Base-by-base conservation (phyloP, 1,284 basidiomycete species). In the Anthracocystis panici-leucophaei region DNA sequence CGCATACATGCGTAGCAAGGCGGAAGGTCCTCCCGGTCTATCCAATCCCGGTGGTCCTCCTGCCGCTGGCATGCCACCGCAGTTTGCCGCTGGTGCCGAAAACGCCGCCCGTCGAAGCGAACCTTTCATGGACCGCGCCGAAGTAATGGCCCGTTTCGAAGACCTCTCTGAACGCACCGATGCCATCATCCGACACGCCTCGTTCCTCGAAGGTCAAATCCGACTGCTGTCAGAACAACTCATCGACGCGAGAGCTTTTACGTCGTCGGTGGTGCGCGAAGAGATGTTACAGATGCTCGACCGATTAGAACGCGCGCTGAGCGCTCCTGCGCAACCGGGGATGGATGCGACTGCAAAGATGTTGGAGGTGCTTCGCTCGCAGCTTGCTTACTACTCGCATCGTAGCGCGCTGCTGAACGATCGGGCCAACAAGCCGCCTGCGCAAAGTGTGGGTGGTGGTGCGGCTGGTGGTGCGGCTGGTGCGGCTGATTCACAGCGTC, bases 101-200 rank as follows among this genome's bases (percentile, higher is more conserved):
- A 65, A 55, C 14, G 25, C 25, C 11, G 51, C 49, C 10, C 69
- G 61, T 35, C 66, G 58, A 41, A 41, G 25, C 38, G 63, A 69
- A 1, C n/a, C 45, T 0, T 27, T 42, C 41, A 35, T 75, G 29
- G 73, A 75, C 8, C 59, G 64, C 14, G 61, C 54, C 45, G 73
- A 75, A 54, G 51, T 65, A 9, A 56, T 69, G 20, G 66, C 64
- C n/a, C 65, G 77, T 1, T 61, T 80, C 45, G 75, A 80, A 41
- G 80, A 82, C 51, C 62, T 82, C 20, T 78, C 78, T 25, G 81
- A 82, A 54, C 75, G 81, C n/a, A 75, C 80, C 46, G 81, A 82
- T 51, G 75, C 78, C 54, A 79, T 82, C 56, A 82, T 82, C 51
- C 73, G 81, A 20, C 81, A 82, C 57, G 70, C 80, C 14, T 65